Conservation (phyloP, 805 yeast genomes). For the Wickerhamomyces silvicola region DNA sequence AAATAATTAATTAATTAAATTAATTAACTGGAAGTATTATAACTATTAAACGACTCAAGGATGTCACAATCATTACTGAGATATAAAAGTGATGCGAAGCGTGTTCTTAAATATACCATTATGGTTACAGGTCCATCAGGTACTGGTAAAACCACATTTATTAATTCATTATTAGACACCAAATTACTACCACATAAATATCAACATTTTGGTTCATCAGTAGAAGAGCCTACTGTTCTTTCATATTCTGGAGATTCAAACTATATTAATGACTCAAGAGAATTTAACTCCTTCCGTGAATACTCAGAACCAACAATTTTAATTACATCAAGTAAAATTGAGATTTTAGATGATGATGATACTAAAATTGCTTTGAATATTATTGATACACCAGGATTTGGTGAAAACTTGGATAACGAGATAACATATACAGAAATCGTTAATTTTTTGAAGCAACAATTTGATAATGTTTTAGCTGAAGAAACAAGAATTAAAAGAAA, state of each 20-base stretch:
- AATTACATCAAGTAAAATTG: slow-evolving; percentile 59
- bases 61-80: too few relatives aligned
- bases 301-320: slow-evolving; percentile 70
- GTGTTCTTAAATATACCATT: slow-evolving; percentile 68
- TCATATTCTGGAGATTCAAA: slow-evolving; percentile 15
- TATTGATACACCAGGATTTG: slow-evolving; percentile 78
- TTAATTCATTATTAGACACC: slow-evolving; percentile 60
- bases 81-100: slow-evolving; percentile 60
- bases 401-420: slow-evolving; percentile 61
- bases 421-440: slow-evolving; percentile 62
- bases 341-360: slow-evolving; percentile 56
- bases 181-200: slow-evolving; percentile 56
- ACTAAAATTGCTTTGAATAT: slow-evolving; percentile 49
- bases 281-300: slow-evolving; percentile 56
- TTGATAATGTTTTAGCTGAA: slow-evolving; percentile 73
- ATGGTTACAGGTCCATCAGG: slow-evolving; percentile 71
- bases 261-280: slow-evolving; percentile 50
- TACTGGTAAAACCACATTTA: slow-evolving; percentile 71
- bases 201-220: slow-evolving; percentile 28
- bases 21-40: too few relatives aligned
- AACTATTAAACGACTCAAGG: too few relatives aligned
- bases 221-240: slow-evolving; percentile 21
- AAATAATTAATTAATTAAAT: too few relatives aligned
- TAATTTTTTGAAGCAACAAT: slow-evolving; percentile 66
- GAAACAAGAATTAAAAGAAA: slow-evolving; percentile 84